Percentiles rank a stretch among this genome's conserved stretches.
Conservation (phyloP, 2,329 filamentous ascomycete genomes). For the Claviceps africana region DNA sequence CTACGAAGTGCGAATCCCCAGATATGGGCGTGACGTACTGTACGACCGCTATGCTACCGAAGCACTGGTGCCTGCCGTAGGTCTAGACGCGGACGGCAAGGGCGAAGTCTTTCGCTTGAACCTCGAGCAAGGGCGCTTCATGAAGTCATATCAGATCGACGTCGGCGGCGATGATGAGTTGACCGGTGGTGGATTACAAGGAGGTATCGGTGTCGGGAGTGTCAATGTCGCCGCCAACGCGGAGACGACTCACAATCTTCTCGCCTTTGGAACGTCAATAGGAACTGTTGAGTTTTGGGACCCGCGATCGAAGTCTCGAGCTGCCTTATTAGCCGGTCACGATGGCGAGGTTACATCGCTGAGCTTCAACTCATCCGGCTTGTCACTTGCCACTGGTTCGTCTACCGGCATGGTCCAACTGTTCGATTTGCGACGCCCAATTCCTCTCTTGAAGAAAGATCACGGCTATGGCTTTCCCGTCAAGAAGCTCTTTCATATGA, state of each 20-base stretch:
- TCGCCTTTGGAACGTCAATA: constrained; percentile 84
- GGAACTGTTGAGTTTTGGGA: constrained; percentile 99
- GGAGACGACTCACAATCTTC: constrained; percentile 74
- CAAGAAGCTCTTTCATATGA: constrained; percentile 64
- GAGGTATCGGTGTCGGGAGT: constrained; percentile 69
- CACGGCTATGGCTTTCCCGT: constrained; percentile 92
- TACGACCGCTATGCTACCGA: constrained; percentile 77
- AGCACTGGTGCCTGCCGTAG: constrained; percentile 74
- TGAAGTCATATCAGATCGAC: constrained; percentile 86
- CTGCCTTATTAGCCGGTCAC: constrained; percentile 58
- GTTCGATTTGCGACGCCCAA: constrained; percentile 80
- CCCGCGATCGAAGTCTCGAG: constrained; percentile 64
- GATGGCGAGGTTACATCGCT: constrained; percentile 72
- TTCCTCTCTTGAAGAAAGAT: constrained; percentile 78
- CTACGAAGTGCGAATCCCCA: constrained; percentile 75
- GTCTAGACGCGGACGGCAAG: constrained; percentile 69
- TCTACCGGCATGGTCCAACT: constrained; percentile 77
- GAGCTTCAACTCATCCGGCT: constrained; percentile 69
- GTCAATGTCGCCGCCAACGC: constrained; percentile 83
- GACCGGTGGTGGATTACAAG: constrained; percentile 66
- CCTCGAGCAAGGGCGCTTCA: constrained; percentile 80
- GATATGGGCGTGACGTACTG: constrained; percentile 79
- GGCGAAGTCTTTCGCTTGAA: constrained; percentile 92
- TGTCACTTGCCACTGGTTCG: constrained; percentile 78
- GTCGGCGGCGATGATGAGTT: constrained; percentile 67